phyloP scores from a whole-genome alignment of 169 alveolate genomes.

The Eimeria maxima region DNA sequence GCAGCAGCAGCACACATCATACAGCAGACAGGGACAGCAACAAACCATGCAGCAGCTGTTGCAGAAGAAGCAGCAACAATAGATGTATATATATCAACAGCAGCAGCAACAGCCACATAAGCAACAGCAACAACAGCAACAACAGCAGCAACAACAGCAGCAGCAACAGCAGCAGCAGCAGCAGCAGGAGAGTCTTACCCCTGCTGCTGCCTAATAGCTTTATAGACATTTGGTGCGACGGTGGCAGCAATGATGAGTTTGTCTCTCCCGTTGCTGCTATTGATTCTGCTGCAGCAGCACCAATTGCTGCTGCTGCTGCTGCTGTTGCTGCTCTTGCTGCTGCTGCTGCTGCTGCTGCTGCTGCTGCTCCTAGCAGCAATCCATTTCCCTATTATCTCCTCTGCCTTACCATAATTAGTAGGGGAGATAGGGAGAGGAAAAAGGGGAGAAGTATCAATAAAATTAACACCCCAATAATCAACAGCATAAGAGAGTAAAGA shows the following conservation, averaged over 20 bases:
- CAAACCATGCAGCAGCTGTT: too few species aligned
- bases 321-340: slow-evolving; percentile 89
- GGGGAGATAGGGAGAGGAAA: slow-evolving; percentile 91
- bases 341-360: slow-evolving; percentile 88
- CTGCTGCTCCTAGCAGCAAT: slow-evolving; percentile 40
- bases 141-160: not conserved
- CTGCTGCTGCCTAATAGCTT: too few species aligned
- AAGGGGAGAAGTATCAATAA: slow-evolving; percentile 93
- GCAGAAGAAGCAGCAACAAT: not conserved
- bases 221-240: too few species aligned
- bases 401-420: slow-evolving; percentile 88
- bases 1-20: slow-evolving; percentile 85
- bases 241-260: too few species aligned
- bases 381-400: slow-evolving; percentile 79
- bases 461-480: slow-evolving; percentile 89
- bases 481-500: slow-evolving; percentile 90
- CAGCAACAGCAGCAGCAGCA: slow-evolving; percentile 20
- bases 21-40: not conserved
- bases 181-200: slow-evolving; percentile 15
- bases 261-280: too few species aligned
- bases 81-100: not conserved
- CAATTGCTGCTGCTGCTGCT: too few species aligned
- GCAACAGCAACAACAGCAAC: not conserved
- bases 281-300: too few species aligned
- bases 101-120: not conserved